Evolutionary conservation across 1,139 yeast genomes (phyloP), one percentile per base, ranked within the genome.

Genomic region (Saccharomyces hybrid): DNA sequence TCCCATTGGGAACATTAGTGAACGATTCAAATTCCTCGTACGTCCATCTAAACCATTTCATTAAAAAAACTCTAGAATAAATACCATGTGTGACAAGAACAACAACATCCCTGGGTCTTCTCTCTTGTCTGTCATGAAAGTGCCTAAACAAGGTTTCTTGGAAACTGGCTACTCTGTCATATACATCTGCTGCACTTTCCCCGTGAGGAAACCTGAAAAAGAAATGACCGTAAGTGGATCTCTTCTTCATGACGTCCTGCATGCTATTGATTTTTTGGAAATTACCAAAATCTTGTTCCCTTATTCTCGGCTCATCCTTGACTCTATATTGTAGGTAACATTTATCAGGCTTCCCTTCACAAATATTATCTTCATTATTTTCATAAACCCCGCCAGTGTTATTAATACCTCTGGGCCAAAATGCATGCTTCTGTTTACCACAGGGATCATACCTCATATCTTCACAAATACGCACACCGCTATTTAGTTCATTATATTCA

Each of bases 281-380:
- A 67, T 90, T 90, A 25, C 97, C 97, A 67, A 90, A 90, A 70
- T 90, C 97, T 69, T 90, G 97, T 68, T 90, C 97, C 60, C 97
- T 76, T 81, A 90, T 81, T 53, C 97, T 73, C 3, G 97, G 95
- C 64, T 90, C 97, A 67, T 90, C 97, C 60, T 81, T 78, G 7
- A 88, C 80, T 48, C 75, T 71, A 62, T 81, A 83, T 2, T 74
- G 67, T 1, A 81, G 75, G 42, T 77, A 81, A 2, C 75, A 71
- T 23, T 19, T 42, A 46, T 34, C 53, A 23, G 38, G 32, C 7
- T 14, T 48, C 46, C 57, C 61, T 52, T 50, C 41, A n/a, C 49
- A 26, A 16, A 19, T 41, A 19, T 56, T 49, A 26, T 47, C 52
- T 7, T 50, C 55, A 46, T 59, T 61, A 51, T 66, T 65, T 48